A percentile compares a stretch with the other conserved stretches of the same genome.
phyloP scores from a whole-genome alignment of 2,329 filamentous ascomycete genomes.

The Fusarium solani-melongenae region DNA sequence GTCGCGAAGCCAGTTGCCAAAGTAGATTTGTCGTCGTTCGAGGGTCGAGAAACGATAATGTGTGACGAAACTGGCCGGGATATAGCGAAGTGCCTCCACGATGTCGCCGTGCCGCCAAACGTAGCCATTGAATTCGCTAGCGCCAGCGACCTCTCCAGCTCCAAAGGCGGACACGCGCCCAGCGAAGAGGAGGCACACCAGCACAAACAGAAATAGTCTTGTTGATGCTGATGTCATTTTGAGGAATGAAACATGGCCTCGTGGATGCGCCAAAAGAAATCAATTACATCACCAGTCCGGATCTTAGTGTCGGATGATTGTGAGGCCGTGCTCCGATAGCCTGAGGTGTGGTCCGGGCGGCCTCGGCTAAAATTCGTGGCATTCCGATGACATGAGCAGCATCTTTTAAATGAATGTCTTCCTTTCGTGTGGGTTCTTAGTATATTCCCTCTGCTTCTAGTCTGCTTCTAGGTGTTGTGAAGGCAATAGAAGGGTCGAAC shows the following conservation, averaged over 20 bases:
- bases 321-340: neutral
- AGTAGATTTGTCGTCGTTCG: slow-evolving; percentile 53
- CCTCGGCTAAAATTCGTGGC: no score
- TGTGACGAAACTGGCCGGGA: slow-evolving; percentile 52
- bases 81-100: slow-evolving; percentile 50
- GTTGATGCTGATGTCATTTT: slow-evolving; percentile 34
- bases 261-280: neutral
- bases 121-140: slow-evolving; percentile 53
- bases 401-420: no score
- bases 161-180: slow-evolving; percentile 50
- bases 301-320: neutral
- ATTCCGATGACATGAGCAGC: no score
- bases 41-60: slow-evolving; percentile 52
- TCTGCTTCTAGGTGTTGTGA: no score
- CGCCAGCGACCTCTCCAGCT: slow-evolving; percentile 51
- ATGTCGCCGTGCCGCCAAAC: slow-evolving; percentile 56
- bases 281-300: neutral
- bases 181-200: slow-evolving; percentile 43
- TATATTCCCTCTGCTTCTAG: no score
- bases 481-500: no score
- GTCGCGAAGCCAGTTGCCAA: slow-evolving; percentile 67
- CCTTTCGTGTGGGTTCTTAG: no score
- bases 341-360: no score
- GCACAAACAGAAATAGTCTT: slow-evolving; percentile 26
- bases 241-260: slow-evolving; percentile 13